Evolutionary conservation across 2,329 filamentous ascomycete species (phyloP).

Genomic region (Venturia nashicola): DNA sequence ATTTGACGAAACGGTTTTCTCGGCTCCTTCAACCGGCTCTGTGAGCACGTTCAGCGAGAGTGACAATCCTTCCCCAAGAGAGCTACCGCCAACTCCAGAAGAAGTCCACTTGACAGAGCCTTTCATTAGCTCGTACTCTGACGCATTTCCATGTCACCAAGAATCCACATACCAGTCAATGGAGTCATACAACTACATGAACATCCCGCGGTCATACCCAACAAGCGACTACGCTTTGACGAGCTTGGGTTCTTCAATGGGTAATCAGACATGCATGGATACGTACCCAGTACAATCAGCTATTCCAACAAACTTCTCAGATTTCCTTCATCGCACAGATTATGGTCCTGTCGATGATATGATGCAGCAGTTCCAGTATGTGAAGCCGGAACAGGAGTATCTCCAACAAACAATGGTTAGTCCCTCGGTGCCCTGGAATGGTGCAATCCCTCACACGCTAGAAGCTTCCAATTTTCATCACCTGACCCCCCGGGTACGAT

Average conservation of each 20-base stretch:
- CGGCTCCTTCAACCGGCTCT: slow-evolving; percentile 31
- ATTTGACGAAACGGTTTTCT: slow-evolving; percentile 29
- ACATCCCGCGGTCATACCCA: slow-evolving; percentile 2
- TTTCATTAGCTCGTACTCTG: slow-evolving; percentile 21
- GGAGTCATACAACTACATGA: neutral
- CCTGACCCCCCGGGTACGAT: slow-evolving; percentile 67
- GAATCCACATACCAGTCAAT: neutral
- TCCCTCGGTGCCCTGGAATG: slow-evolving; percentile 13
- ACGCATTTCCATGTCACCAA: slow-evolving; percentile 22
- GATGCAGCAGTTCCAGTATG: neutral
- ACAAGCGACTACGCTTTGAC: neutral
- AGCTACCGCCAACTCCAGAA: slow-evolving; percentile 34
- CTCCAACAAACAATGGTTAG: slow-evolving; percentile 2
- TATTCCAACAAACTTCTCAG: slow-evolving; percentile 4
- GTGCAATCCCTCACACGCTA: slow-evolving; percentile 31
- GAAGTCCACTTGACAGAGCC: slow-evolving; percentile 29
- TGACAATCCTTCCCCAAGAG: slow-evolving; percentile 31
- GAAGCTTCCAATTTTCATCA: slow-evolving; percentile 43
- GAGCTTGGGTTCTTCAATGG: neutral
- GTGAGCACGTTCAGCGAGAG: slow-evolving; percentile 35
- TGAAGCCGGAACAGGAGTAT: slow-evolving; percentile 3
- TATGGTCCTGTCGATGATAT: neutral
- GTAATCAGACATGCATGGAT: neutral
- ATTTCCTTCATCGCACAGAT: slow-evolving; percentile 2
- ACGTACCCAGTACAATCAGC: neutral